Evolutionary conservation across 345 rosid species (phyloP).

Genomic region (Psidium friedrichsthalianum): DNA sequence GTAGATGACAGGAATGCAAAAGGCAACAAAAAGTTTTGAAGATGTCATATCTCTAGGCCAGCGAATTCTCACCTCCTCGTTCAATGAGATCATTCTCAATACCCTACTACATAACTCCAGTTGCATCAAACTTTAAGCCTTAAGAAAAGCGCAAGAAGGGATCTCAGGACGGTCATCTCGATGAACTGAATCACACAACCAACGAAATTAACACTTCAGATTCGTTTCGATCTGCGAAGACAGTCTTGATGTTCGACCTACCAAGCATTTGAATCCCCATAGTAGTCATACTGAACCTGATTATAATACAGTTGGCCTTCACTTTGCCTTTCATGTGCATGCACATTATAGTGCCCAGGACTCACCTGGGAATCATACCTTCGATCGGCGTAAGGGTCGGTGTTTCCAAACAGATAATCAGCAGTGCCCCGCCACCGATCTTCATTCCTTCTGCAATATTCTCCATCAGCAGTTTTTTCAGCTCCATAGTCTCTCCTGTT

Average conservation of each 20-base stretch:
- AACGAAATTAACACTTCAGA: background rate
- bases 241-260: background rate
- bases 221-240: background rate
- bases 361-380: constrained; percentile 2
- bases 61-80: background rate
- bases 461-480: constrained; percentile 3
- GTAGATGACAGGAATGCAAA: background rate
- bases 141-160: background rate
- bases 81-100: background rate
- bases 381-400: constrained; percentile 33
- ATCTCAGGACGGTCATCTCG: background rate
- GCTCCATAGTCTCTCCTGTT: constrained; percentile 6
- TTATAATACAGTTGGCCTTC: background rate
- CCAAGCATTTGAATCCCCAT: background rate
- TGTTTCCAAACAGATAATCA: constrained; percentile 64
- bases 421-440: constrained; percentile 41
- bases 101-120: background rate
- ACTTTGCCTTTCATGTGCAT: background rate
- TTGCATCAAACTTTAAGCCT: background rate
- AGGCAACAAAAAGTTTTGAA: background rate
- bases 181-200: background rate
- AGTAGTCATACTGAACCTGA: background rate
- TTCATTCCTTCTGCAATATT: background rate
- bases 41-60: background rate
- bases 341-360: background rate